Base-by-base conservation (phyloP, 768 basidiomycete species). In the Albatrellus ellisii region DNA sequence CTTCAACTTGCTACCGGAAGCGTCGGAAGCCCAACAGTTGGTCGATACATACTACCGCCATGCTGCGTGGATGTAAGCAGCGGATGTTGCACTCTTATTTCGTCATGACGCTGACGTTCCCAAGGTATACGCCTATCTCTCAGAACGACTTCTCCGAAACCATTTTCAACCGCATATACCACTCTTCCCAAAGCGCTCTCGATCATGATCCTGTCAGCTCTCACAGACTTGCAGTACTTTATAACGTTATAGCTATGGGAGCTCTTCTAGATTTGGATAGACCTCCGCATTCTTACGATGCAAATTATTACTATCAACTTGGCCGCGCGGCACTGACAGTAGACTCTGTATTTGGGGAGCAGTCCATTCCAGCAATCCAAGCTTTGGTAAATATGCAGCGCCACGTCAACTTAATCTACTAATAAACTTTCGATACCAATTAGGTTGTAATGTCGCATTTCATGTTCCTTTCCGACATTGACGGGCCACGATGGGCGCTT, bases 31-130 rank as follows among this genome's bases (percentile, higher is more conserved):
- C 4, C 59, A 57, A 36, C 45, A 53, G 27, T 59, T 75, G 28
- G 62, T 64, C 41, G 62, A 69, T 32, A 63, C 70, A 26, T 82
- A 82, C 57, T 82, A 67, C 57, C 68, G 68, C 50, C 73, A 80
- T 55, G 77, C 74, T 39, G 77, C 75, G 36, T 82, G 78, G 78
- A 77, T 80, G 79, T 78, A 55, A 48, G 78, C 51, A 22, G 31
- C 20, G 14, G 14, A 28, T 26, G 28, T 26, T 28, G 21, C n/a
- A 11, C 28, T 11, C 17, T 22, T 26, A 31, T 25, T n/a, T 21
- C 14, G 21, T 14, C 35, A 24, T 18, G 7, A 26, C 18, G 22
- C 41, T 22, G 44, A 31, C 32, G 33, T 40, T 18, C 21, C 38
- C 20, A 46, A 79, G 77, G 77, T 80, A 81, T 59, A 70, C 66